Evolutionary conservation across 2,329 filamentous ascomycete genomes (phyloP).

Genomic region (Ceratocystis cacaofunesta): DNA sequence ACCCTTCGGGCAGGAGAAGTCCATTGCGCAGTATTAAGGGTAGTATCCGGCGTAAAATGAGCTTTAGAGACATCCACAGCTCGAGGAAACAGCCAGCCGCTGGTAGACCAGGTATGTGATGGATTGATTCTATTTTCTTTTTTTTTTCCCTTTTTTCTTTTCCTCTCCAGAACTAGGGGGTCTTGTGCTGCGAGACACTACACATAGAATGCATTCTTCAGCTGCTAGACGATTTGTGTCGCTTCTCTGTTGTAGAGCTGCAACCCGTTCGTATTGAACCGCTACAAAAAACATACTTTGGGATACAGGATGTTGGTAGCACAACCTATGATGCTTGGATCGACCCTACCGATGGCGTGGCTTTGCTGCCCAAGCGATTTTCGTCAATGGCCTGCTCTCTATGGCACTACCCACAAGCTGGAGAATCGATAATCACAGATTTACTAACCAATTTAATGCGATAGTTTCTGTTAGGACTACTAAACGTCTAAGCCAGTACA

Average conservation of each 20-base stretch:
- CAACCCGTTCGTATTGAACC: not conserved
- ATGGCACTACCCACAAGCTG: not conserved
- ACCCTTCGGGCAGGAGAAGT: constrained; percentile 37
- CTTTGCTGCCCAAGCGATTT: too few species aligned
- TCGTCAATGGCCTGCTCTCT: not conserved
- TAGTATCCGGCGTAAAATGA: constrained; percentile 83
- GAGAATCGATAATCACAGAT: constrained; percentile 10
- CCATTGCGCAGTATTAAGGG: constrained; percentile 53
- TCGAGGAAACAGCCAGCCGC: constrained; percentile 71
- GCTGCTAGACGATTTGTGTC: not conserved
- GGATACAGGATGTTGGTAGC: not conserved
- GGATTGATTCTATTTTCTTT: not conserved
- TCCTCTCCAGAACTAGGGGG: not conserved
- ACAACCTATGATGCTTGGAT: too few species aligned
- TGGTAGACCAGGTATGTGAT: constrained; percentile 49
- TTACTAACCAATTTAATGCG: constrained; percentile 15
- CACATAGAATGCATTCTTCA: not conserved
- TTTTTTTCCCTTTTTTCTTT: not conserved
- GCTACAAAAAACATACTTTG: not conserved
- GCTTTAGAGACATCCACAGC: constrained; percentile 89
- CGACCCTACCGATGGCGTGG: too few species aligned
- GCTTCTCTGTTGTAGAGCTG: not conserved
- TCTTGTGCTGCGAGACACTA: not conserved
- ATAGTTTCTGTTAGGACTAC: constrained; percentile 57
- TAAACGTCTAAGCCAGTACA: constrained; percentile 88